Conservation (phyloP, 108 stramenopile species). For the Cyclostephanos invisitatus region DNA sequence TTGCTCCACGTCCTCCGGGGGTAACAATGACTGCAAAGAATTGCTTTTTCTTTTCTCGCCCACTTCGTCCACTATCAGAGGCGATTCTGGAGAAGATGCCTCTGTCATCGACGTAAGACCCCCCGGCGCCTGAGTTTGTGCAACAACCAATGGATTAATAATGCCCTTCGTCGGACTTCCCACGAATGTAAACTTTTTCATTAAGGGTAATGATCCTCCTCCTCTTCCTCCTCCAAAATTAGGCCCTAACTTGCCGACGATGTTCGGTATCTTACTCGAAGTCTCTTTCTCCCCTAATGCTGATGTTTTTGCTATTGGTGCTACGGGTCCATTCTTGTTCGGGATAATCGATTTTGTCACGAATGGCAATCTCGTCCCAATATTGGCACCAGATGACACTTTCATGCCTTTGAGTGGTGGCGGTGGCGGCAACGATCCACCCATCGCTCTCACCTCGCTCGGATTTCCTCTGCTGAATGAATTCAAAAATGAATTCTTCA, state of each 20-base stretch:
- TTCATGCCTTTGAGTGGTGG: not conserved
- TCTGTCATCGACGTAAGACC: too few relatives aligned
- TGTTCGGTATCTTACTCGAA: not conserved
- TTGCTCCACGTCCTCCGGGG: too few relatives aligned
- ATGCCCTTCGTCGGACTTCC: not conserved
- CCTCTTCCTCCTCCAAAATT: not conserved
- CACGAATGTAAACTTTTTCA: constrained; percentile 9
- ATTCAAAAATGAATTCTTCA: not conserved
- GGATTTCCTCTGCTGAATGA: not conserved
- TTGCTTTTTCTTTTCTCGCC: too few relatives aligned
- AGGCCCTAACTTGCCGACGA: not conserved
- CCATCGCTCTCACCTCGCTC: not conserved
- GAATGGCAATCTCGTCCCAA: not conserved
- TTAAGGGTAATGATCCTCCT: constrained; percentile 4
- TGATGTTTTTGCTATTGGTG: not conserved
- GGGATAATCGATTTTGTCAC: not conserved
- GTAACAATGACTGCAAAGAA: too few relatives aligned
- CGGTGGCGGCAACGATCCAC: not conserved
- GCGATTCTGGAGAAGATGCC: too few relatives aligned
- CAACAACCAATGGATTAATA: not conserved
- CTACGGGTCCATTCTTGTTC: not conserved
- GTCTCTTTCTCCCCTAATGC: not conserved
- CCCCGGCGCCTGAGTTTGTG: too few relatives aligned
- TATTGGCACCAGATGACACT: not conserved
- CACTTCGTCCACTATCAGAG: too few relatives aligned